Base-by-base conservation (phyloP, 208 protist species). In the Trypanosoma melophagium region DNA sequence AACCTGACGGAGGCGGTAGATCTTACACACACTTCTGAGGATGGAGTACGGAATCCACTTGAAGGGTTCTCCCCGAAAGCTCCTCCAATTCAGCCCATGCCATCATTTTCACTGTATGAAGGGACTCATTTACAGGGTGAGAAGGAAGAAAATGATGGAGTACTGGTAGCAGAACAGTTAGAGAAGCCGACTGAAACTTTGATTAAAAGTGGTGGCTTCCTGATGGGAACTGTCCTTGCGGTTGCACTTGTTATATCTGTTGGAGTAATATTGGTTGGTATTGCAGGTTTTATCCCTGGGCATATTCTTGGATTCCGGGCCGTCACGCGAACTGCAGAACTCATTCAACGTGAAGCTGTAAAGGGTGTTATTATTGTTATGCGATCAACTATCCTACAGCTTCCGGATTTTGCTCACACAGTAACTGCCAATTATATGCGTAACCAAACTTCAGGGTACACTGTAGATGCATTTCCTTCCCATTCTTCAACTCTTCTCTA, bases 351-450 rank as follows among this genome's bases (percentile, higher is more conserved):
- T 35, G 61, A 80, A 42, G 66, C 74, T 65, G 57, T 84, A 53
- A 76, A 69, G 51, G 73, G 80, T 51, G 84, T 85, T 16, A 62
- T 76, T 44, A 79, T 74, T 51, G 77, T 90, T 53, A 84, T 83
- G 67, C 71, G 82, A 21, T 83, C 81, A 47, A 82, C 78, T 40
- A 71, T 86, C 12, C 58, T 80, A 21, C 84, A 82, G 62, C 74
- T 90, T 47, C 84, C 84, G 0, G 80, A 80, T n/a, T 86, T 90
- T 76, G 80, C 85, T 45, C 74, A 84, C 58, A 86, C 81, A 35
- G 74, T 90, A 44, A 78, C 69, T 28, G 80, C 76, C 62, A 86
- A 90, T 50, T 90, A 85, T 71, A 80, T 90, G 40, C 75, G 59
- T 16, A 66, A 66, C 41, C 67, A 72, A 55, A 64, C 57, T 25